Evolutionary conservation across 768 basidiomycete genomes (phyloP).

Genomic region (Hemileccinum rubropunctum): DNA sequence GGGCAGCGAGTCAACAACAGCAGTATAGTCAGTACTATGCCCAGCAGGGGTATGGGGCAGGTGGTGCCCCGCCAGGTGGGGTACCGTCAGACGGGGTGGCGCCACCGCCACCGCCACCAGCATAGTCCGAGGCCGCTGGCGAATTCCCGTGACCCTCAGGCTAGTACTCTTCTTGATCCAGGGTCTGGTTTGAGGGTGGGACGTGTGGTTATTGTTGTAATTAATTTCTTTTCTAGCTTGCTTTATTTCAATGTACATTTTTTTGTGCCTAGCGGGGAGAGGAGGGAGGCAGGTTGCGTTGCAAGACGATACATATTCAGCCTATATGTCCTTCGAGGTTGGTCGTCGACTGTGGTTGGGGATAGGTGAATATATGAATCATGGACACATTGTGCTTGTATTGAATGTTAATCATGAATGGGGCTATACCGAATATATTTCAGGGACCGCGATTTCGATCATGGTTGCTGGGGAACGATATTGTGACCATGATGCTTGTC

Average conservation of each 20-base stretch:
- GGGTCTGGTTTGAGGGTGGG: not conserved
- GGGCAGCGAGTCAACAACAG: slow-evolving; percentile 64
- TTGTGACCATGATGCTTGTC: too few relatives aligned
- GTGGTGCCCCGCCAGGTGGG: slow-evolving; percentile 16
- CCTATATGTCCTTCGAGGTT: not conserved
- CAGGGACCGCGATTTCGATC: too few relatives aligned
- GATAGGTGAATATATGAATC: too few relatives aligned
- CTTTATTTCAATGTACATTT: slow-evolving; percentile 34
- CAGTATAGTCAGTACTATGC: slow-evolving; percentile 77
- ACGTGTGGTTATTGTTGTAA: slow-evolving; percentile 14
- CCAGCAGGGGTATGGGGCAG: slow-evolving; percentile 47
- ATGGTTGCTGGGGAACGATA: too few relatives aligned
- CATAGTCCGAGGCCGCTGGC: slow-evolving; percentile 13
- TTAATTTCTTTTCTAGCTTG: slow-evolving; percentile 23
- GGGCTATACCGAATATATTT: too few relatives aligned
- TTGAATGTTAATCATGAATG: too few relatives aligned
- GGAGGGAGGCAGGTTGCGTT: too few relatives aligned
- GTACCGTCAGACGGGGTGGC: slow-evolving; percentile 23
- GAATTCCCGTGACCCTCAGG: too few relatives aligned
- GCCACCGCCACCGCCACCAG: slow-evolving; percentile 24
- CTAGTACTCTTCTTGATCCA: not conserved
- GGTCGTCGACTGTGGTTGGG: not conserved
- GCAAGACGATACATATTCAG: too few relatives aligned
- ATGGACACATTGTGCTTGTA: too few relatives aligned
- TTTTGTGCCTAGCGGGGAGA: slow-evolving; percentile 5